These are phyloP conservation scores for Mucor indicus DNA, from an alignment of 371 early-diverging fungal species.

Conservation along the genomic window DNA sequence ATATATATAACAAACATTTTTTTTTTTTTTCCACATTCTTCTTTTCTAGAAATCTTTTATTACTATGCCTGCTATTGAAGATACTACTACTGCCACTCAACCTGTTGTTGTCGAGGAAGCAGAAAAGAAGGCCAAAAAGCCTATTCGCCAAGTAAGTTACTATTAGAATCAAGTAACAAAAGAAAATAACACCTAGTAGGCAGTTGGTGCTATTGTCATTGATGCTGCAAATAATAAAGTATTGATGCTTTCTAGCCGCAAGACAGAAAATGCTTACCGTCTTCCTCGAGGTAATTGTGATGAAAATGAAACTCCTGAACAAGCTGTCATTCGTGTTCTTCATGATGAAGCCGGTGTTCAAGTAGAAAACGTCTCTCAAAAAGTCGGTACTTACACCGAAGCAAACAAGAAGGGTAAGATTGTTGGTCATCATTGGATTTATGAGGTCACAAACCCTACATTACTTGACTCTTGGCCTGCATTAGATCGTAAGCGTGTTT, in stretches of 20 bases:
- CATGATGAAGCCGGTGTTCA: slow-evolving; percentile 33
- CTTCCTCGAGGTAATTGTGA: slow-evolving; percentile 39
- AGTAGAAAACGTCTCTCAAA: slow-evolving; percentile 9
- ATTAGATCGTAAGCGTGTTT: slow-evolving; percentile 34
- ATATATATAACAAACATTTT: too few species aligned
- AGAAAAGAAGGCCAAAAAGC: slow-evolving; percentile 20
- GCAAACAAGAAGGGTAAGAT: slow-evolving; percentile 48
- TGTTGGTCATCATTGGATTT: slow-evolving; percentile 47
- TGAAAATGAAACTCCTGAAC: slow-evolving; percentile 20
- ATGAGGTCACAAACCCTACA: slow-evolving; percentile 28
- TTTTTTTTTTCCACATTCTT: too few species aligned
- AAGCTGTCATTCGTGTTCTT: slow-evolving; percentile 36
- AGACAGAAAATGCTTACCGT: slow-evolving; percentile 31
- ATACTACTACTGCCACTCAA: neutral
- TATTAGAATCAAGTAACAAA: neutral
- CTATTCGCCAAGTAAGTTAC: slow-evolving; percentile 18
- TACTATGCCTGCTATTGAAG: neutral
- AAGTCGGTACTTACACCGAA: slow-evolving; percentile 40
- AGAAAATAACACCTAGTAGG: slow-evolving; percentile 9
- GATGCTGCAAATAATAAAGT: slow-evolving; percentile 25
- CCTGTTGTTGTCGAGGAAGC: slow-evolving; percentile 1
- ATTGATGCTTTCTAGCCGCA: slow-evolving; percentile 39
- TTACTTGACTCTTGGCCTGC: slow-evolving; percentile 30
- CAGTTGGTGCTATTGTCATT: slow-evolving; percentile 37
- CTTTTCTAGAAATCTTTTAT: too few species aligned